Evolutionary conservation across 2,329 filamentous ascomycete genomes (phyloP).

Genomic region (Aspergillus unguis): DNA sequence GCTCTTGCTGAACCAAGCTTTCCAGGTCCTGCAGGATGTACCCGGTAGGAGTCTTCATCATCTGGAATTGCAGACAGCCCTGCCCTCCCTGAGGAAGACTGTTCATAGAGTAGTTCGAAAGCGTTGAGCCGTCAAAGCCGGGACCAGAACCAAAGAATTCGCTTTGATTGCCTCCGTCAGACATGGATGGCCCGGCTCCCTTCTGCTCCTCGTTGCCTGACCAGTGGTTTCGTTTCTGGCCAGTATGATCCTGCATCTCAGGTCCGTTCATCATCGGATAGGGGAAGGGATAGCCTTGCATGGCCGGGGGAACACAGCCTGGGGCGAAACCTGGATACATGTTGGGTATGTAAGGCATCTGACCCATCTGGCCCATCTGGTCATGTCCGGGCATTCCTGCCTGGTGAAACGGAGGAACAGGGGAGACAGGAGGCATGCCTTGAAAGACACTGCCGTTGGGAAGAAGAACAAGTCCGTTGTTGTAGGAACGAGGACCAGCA

Average conservation of each 20-base stretch:
- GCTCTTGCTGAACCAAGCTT: constrained; percentile 68
- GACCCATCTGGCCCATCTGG: constrained; percentile 29
- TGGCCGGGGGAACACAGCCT: constrained; percentile 27
- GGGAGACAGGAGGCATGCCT: constrained; percentile 24
- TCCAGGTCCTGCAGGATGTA: constrained; percentile 56
- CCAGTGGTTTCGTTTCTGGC: constrained; percentile 41
- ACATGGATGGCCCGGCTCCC: constrained; percentile 61
- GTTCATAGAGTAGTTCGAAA: constrained; percentile 51
- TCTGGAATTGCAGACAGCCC: constrained; percentile 39
- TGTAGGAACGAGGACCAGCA: constrained; percentile 27
- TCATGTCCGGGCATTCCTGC: constrained; percentile 30
- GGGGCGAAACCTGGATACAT: constrained; percentile 38
- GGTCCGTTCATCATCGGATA: constrained; percentile 30
- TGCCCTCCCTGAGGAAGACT: constrained; percentile 59
- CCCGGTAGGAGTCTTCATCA: constrained; percentile 46
- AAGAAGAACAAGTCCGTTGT: constrained; percentile 29
- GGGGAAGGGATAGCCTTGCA: constrained; percentile 37
- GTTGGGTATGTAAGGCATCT: constrained; percentile 36
- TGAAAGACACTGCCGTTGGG: constrained; percentile 34
- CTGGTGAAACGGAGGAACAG: constrained; percentile 27
- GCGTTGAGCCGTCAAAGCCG: constrained; percentile 53
- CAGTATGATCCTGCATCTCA: constrained; percentile 35
- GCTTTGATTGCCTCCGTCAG: constrained; percentile 56
- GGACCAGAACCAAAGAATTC: constrained; percentile 58
- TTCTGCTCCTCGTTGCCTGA: constrained; percentile 41